Base-by-base conservation (phyloP, 257 asterid species). In the Voacanga thouarsii region DNA sequence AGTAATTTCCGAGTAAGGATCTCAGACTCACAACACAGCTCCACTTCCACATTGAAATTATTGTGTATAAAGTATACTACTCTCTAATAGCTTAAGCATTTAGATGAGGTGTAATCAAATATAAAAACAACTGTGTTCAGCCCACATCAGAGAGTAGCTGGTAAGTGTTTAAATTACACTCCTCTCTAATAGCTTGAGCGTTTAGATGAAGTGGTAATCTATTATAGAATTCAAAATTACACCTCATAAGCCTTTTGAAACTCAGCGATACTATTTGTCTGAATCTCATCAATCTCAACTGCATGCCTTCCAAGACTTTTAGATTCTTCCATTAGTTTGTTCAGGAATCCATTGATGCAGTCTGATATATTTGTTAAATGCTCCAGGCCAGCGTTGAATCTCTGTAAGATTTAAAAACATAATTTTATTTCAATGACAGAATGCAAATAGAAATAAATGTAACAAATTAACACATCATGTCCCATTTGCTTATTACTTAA, bases 241-340 rank as follows among this genome's bases (percentile, higher is more conserved):
- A 94, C 97, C 97, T 92, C 95, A 76, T 80, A 94, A 23, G 92
- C 91, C 74, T 88, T 90, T 80, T 80, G 90, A 81, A 93, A 88
- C 68, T 91, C 93, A 75, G 84, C 87, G 74, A 93, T 91, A 83
- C 87, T 80, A 60, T 84, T 87, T 18, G 86, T 85, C 83, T 83
- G 87, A 73, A 81, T 78, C 56, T 78, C 89, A 68, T 81, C 87
- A 53, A 89, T 88, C 75, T 88, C 83, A 47, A 85, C 83, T 33
- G 92, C 87, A 79, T 91, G 97, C 43, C 75, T 59, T 81, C 82
- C 92, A 21, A 92, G 92, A 72, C 84, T 83, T 76, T 80, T 89
- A 14, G 90, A 88, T 89, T 92, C 96, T 74, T 89, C 88, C 74
- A 77, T 63, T 71, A 89, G 85, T 76, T 89, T 89, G 77, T 86